Evolutionary conservation across 1,284 basidiomycete species (phyloP), one percentile per base, ranked within the genome.

Genomic region (Inonotus hispidus): DNA sequence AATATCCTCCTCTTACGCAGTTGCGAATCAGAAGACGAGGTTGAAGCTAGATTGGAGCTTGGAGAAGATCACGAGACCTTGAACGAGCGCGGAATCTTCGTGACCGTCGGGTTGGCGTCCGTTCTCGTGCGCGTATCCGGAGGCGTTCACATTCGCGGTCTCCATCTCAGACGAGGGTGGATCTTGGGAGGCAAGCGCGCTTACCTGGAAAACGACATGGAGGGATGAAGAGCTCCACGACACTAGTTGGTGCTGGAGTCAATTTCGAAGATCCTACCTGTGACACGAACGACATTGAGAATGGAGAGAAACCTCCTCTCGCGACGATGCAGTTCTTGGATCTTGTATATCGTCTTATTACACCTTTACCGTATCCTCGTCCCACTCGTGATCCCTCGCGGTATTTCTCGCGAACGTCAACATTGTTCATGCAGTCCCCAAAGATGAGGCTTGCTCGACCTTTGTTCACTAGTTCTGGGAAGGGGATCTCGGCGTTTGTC

Each of bases 1-100:
- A 90, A 90, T 65, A 79, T 90, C 19, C 88, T 87, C 68, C 86
- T 87, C 71, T 87, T 88, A 60, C 88, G 87, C 67, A 85, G 86
- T 3, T 84, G 87, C 0, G 86, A 90, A 71, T 69, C 69, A 61
- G 67, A 70, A 68, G 68, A 6, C 68, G 72, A 63, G 65, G 67
- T 61, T n/a, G n/a, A n/a, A n/a, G n/a, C n/a, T n/a, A n/a, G n/a
- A n/a, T n/a, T n/a, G 76, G 56, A 71, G 65, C 46, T 69, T 74
- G 41, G 21, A 4, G n/a, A 54, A 1, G 53, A 14, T 4, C 53
- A 54, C 63, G 72, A 73, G 53, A 77, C 73, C 62, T 78, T 73
- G 3, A 81, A 81, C 19, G 78, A 81, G 6, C n/a, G n/a, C 16
- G 41, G 41, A 21, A n/a, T 14, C 11, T 16, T 7, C 41, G 7